Evolutionary conservation across 2,329 filamentous ascomycete genomes (phyloP).

Genomic region (Periconia sp.): DNA sequence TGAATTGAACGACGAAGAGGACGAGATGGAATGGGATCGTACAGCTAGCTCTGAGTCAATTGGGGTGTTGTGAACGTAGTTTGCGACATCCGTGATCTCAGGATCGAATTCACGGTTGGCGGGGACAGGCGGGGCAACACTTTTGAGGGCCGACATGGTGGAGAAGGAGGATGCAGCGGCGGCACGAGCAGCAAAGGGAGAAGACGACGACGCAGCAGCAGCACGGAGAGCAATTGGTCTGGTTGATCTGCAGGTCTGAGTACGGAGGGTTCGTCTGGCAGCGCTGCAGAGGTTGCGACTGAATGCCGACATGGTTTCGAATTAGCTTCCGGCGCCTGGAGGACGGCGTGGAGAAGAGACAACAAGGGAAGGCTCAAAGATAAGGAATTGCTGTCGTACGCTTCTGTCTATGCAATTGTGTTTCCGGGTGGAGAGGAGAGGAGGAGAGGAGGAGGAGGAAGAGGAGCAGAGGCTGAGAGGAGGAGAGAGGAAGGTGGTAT

Average conservation of each 20-base stretch:
- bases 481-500: neutral
- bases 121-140: conserved; percentile 31
- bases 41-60: conserved; percentile 92
- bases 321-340: conserved; percentile 40
- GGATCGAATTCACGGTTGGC: conserved; percentile 69
- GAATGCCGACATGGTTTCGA: conserved; percentile 43
- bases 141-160: conserved; percentile 42
- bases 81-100: conserved; percentile 93
- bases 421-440: neutral
- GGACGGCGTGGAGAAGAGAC: conserved; percentile 26
- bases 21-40: conserved; percentile 44
- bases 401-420: conserved; percentile 13
- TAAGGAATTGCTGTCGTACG: conserved; percentile 37
- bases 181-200: conserved; percentile 23
- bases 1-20: no score
- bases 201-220: conserved; percentile 22
- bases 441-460: conserved; percentile 7
- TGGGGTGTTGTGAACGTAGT: conserved; percentile 89
- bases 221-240: conserved; percentile 40
- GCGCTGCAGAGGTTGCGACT: conserved; percentile 45
- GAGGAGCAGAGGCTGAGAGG: conserved; percentile 8
- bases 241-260: conserved; percentile 34
- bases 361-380: neutral
- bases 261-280: conserved; percentile 38
- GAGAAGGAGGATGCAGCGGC: conserved; percentile 35